Base-by-base conservation (phyloP, 2,329 filamentous ascomycete species). In the Nakataea oryzae region DNA sequence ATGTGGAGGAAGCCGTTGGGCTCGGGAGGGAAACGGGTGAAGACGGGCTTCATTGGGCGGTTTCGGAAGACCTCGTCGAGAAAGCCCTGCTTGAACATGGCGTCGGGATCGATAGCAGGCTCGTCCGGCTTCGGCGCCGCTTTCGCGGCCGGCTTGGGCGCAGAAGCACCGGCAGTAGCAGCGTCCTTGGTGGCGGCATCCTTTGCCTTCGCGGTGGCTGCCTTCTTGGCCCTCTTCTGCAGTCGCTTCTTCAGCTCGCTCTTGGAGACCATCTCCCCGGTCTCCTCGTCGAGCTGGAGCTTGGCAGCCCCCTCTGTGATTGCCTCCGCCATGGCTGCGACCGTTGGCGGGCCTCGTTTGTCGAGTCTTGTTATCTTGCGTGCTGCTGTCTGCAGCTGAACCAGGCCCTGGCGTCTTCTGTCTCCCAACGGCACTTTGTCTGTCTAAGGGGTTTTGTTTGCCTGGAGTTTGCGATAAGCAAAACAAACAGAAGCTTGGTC, bases 1-100 rank as follows among this genome's bases (percentile, higher is more conserved):
- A 97, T 89, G 72, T 97, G 93, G 12, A 97, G 83, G 73, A 89
- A 97, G 62, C 93, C 95, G 73, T 97, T 97, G 58, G 95, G 95
- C 75, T 93, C 90, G 26, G 90, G 90, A 2, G 90, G 90, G 71
- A 93, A 93, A 67, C 89, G 85, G 4, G 89, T 92, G 59, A 87
- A 74, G 26, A 88, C 85, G 17, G 78, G 76, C 67, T 82, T 83
- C 57, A 79, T 77, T 2, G 86, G 86, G 59, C 85, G 81, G 74
- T 88, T 83, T 64, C 86, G 83, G 75, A 87, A 90, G 32, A 93
- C 88, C 4, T 88, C 85, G 60, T 82, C 79, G 47, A 93, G 80
- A 75, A 91, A 93, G 54, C 89, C 90, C 70, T 86, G 82, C 76
- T 90, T 90, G 79, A 93, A 93, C 83, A 93, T 92, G 66, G 82